These are phyloP conservation scores for Lathyrus tuberosus DNA, from an alignment of 306 rosid genomes.

Conservation along the genomic window DNA sequence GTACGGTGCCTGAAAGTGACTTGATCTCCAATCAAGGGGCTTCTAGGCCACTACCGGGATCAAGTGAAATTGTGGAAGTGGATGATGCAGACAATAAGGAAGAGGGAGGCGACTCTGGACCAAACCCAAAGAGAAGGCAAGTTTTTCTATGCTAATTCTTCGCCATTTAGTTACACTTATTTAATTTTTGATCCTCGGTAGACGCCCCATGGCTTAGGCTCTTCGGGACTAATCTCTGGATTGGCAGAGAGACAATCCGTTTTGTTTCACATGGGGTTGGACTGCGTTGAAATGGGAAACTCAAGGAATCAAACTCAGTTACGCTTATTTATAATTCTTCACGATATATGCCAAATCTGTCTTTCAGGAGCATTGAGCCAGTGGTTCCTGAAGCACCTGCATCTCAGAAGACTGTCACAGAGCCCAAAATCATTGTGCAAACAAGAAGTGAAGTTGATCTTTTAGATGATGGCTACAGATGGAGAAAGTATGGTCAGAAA, in stretches of 20 bases:
- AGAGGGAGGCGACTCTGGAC: conserved; percentile 63
- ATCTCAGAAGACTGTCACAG: conserved; percentile 83
- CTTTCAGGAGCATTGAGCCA: conserved; percentile 70
- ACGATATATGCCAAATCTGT: conserved; percentile 23
- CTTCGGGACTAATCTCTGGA: not conserved
- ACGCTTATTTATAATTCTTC: conserved; percentile 14
- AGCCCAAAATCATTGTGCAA: conserved; percentile 94
- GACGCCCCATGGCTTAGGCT: not conserved
- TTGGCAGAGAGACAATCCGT: not conserved
- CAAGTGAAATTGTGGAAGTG: conserved; percentile 72
- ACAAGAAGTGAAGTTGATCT: conserved; percentile 97
- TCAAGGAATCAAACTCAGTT: not conserved
- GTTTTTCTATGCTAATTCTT: conserved; percentile 34
- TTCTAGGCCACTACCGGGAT: conserved; percentile 51
- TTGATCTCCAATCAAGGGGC: conserved; percentile 53
- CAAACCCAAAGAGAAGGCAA: conserved; percentile 86
- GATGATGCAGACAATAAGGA: conserved; percentile 61
- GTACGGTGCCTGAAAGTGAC: conserved; percentile 46
- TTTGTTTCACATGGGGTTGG: not conserved
- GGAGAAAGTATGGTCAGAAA: conserved; percentile 99
- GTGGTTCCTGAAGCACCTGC: conserved; percentile 60
- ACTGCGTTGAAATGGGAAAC: not conserved
- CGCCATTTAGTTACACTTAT: not conserved
- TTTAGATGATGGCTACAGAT: conserved; percentile 91
- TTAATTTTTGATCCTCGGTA: not conserved